Evolutionary conservation across 2,329 filamentous ascomycete species (phyloP), one percentile per base, ranked within the genome.

Genomic region (Aschersonia sp.): DNA sequence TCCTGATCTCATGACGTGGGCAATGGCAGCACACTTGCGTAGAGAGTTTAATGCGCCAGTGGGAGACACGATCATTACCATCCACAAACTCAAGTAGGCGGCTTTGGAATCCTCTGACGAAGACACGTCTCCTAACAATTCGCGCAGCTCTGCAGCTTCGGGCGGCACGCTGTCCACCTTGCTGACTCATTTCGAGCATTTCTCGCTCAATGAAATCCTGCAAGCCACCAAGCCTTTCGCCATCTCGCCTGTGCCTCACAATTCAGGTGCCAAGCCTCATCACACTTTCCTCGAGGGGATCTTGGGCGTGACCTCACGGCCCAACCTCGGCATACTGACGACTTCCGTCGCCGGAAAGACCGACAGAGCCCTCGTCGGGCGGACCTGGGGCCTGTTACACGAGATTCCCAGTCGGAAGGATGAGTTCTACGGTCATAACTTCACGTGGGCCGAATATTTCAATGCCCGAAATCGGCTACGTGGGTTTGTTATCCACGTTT

Each of bases 161-260:
- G 80, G 80, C n/a, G 81, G 81, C 44, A 82, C 84, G 2, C 64
- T 89, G 5, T 71, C 76, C 35, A 88, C 87, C 0, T 67, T 80
- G 4, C 62, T 95, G 11, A 73, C 60, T 44, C 53, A 79, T 29
- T 68, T 79, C 48, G 77, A 82, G 30, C 60, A 62, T 43, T 79
- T 72, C 56, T 63, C 65, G 29, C 45, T 75, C 14, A 62, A 66
- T 44, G 66, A 80, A 46, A 53, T 82, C 5, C 58, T 56, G 11
- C 64, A 62, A 4, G 63, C 73, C 2, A 59, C 65, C 47, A 58
- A 61, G 30, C 77, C 79, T 11, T 82, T 72, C 56, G 71, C 72
- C 1, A 61, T 77, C 8, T 83, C 78, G 1, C 79, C 80, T 0
- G 58, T 79, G 10, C 66, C 71, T 2, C 71, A 73, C 46, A 54